These are phyloP conservation scores for Talaromyces atroroseus DNA, from an alignment of 2,329 filamentous ascomycete genomes.

Conservation along the genomic window DNA sequence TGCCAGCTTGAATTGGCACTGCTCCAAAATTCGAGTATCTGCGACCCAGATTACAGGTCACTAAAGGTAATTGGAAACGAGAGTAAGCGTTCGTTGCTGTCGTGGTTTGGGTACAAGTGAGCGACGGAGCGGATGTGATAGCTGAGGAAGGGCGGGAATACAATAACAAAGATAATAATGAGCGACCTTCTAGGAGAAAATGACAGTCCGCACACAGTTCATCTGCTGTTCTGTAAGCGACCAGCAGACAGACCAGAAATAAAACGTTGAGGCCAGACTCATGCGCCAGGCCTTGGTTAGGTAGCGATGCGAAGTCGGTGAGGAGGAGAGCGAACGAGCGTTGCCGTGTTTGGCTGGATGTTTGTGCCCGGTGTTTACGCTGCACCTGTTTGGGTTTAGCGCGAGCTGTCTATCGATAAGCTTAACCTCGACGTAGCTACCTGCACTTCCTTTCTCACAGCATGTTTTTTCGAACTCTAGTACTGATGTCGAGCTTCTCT, in stretches of 20 bases:
- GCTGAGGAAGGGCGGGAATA: constrained; percentile 1
- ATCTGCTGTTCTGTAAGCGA: not conserved
- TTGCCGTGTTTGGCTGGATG: constrained; percentile 11
- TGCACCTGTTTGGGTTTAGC: constrained; percentile 11
- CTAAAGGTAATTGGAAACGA: not conserved
- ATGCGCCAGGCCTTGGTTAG: not conserved
- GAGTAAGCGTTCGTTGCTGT: not conserved
- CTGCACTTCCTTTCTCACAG: no score
- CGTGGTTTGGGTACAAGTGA: not conserved
- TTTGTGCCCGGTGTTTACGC: constrained; percentile 15
- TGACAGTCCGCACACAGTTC: not conserved
- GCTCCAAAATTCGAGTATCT: not conserved
- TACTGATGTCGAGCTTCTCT: not conserved
- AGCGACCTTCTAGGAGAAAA: constrained; percentile 1
- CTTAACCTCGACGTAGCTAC: constrained; percentile 1
- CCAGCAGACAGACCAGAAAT: not conserved
- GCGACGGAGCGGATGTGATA: not conserved
- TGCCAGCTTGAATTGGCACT: not conserved
- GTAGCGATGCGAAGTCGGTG: constrained; percentile 10
- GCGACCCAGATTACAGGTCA: not conserved
- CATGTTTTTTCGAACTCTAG: not conserved
- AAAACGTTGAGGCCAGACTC: not conserved
- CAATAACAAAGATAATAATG: constrained; percentile 6
- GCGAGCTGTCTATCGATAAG: constrained; percentile 3
- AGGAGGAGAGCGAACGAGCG: not conserved